Base-by-base conservation (phyloP, 1,284 basidiomycete species). In the Inonotus obliquus region DNA sequence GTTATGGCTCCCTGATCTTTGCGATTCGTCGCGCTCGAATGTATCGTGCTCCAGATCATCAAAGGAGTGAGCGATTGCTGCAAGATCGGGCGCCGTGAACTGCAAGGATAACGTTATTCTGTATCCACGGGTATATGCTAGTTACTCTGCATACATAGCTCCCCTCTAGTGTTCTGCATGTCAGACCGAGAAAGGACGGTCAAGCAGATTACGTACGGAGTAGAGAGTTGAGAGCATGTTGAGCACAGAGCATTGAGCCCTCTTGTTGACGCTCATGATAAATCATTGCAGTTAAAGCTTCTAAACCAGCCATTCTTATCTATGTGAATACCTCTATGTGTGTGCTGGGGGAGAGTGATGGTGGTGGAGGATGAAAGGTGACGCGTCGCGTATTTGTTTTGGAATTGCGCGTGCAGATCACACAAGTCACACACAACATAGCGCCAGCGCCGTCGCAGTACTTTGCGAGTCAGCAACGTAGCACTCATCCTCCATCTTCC, bases 41-140 rank as follows among this genome's bases (percentile, higher is more conserved):
- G 41, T 21, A 9, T 44, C 41, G 41, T 77, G 63, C 61, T 72
- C 79, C 13, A 71, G 70, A 6, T 70, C 69, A 70, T 93, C 90
- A 21, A 91, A 77, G 68, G 80, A 77, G 52, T 77, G 78, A 0
- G 92, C 95, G 66, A 96, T 86, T 63, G 85, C 82, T 2, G 93
- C 92, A 1, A 98, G 83, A 78, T 96, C 93, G 27, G 92, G 84
- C 1, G 93, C 86, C 17, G 87, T 86, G 72, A 94, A 96, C 89
- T 92, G 66, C 44, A 53, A 54, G 37, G 19, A 41, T 25, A 25
- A 29, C 25, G 35, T 58, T 37, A 63, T 21, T 57, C 38, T 38
- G 53, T 54, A 47, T 41, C 37, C 29, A 29, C 37, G 2, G n/a
- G 49, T 54, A 25, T 45, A 21, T 38, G 53, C 21, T 57, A 56